Evolutionary conservation across 2,329 filamentous ascomycete genomes (phyloP).

Genomic region (Fusarium agapanthi): DNA sequence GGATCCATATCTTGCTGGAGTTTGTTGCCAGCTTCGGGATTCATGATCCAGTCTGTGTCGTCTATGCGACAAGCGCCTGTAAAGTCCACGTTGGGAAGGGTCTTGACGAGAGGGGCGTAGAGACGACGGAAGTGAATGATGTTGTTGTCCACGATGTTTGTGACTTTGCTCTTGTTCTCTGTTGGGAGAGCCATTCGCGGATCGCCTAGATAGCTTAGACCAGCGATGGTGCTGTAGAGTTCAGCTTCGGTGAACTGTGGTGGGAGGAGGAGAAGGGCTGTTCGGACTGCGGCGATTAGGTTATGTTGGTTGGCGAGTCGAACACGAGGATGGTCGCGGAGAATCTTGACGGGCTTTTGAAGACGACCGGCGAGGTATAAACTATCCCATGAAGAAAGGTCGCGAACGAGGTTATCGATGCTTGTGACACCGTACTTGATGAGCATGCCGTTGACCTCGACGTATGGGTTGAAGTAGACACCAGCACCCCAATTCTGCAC

Average conservation of each 20-base stretch:
- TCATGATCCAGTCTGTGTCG: conserved; percentile 52
- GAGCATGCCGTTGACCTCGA: conserved; percentile 92
- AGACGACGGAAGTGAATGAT: conserved; percentile 90
- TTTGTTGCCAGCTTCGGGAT: conserved; percentile 66
- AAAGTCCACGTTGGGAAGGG: conserved; percentile 87
- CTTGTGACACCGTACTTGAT: conserved; percentile 99
- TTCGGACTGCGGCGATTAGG: conserved; percentile 88
- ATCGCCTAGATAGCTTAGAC: conserved; percentile 93
- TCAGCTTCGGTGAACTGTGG: conserved; percentile 85
- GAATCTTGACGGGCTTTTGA: conserved; percentile 97
- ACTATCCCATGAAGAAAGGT: conserved; percentile 91
- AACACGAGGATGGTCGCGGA: conserved; percentile 91
- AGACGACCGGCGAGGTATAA: conserved; percentile 95
- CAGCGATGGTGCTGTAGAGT: conserved; percentile 89
- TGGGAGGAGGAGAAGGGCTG: conserved; percentile 86
- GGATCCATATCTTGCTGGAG: conserved; percentile 94
- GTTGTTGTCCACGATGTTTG: conserved; percentile 93
- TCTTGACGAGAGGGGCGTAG: conserved; percentile 88
- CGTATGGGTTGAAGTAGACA: conserved; percentile 96
- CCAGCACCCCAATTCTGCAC: conserved; percentile 95
- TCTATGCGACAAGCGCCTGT: conserved; percentile 60
- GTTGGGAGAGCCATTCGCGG: conserved; percentile 92
- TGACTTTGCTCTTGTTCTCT: conserved; percentile 91
- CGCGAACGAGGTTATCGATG: conserved; percentile 84
- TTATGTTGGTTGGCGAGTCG: conserved; percentile 97